These are phyloP conservation scores for Tolypocladium guangdongense DNA, from an alignment of 2,329 filamentous ascomycete genomes.

Conservation along the genomic window DNA sequence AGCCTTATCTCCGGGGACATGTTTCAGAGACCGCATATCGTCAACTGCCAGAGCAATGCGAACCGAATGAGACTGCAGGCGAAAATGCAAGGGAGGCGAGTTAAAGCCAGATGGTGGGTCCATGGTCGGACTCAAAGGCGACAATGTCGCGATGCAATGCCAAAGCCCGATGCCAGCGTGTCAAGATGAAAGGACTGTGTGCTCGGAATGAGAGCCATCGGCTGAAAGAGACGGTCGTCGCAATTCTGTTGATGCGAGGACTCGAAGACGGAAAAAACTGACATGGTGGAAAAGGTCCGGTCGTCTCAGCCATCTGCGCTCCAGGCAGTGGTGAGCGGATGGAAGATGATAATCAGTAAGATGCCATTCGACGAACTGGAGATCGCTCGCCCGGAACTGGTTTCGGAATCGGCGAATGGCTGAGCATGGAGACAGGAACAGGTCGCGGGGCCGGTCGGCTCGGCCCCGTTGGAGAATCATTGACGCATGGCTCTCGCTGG, in stretches of 20 bases:
- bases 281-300: not conserved
- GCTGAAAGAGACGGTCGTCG: not conserved
- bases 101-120: not conserved
- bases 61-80: constrained; percentile 10
- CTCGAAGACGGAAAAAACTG: not conserved
- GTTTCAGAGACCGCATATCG: constrained; percentile 10
- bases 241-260: not conserved
- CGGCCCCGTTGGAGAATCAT: constrained; percentile 50
- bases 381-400: constrained; percentile 37
- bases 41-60: constrained; percentile 11
- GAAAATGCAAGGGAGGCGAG: constrained; percentile 3
- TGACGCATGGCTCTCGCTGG: constrained; percentile 46
- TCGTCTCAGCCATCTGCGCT: constrained; percentile 12
- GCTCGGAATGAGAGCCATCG: not conserved
- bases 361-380: constrained; percentile 50
- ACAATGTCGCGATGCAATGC: not conserved
- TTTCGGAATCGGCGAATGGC: constrained; percentile 30
- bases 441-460: constrained; percentile 29
- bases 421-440: constrained; percentile 31
- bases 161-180: not conserved
- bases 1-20: constrained; percentile 8
- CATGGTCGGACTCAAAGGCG: not conserved
- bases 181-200: not conserved
- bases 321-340: constrained; percentile 11
- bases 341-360: constrained; percentile 35